Evolutionary conservation across 129 eudicot genomes (phyloP).

Genomic region (Helianthus annuus): HanXRQr2.0-SUNRISE NC_035434.2:78002317-78002816

Average conservation of each 20-base stretch:
- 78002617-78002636: slow-evolving; percentile 29
- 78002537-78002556: slow-evolving; percentile 5
- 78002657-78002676: slow-evolving; percentile 16
- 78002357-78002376: no score
- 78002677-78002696: slow-evolving; percentile 13
- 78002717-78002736: slow-evolving; percentile 27
- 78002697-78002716: slow-evolving; percentile 13
- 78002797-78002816: slow-evolving; percentile 37
- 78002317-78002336: no score
- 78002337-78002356: no score
- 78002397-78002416: slow-evolving; percentile 23
- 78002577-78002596: neutral
- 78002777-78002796: slow-evolving; percentile 30
- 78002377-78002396: no score
- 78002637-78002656: slow-evolving; percentile 10
- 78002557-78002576: slow-evolving; percentile 29
- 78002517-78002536: slow-evolving; percentile 17
- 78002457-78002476: slow-evolving; percentile 33
- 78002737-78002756: slow-evolving; percentile 22
- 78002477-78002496: neutral
- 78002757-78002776: slow-evolving; percentile 30
- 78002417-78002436: slow-evolving; percentile 8
- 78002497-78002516: slow-evolving; percentile 23
- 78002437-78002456: slow-evolving; percentile 16
- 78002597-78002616: neutral